Conservation (phyloP, 1,284 basidiomycete genomes). For the Serendipita sp. region DNA sequence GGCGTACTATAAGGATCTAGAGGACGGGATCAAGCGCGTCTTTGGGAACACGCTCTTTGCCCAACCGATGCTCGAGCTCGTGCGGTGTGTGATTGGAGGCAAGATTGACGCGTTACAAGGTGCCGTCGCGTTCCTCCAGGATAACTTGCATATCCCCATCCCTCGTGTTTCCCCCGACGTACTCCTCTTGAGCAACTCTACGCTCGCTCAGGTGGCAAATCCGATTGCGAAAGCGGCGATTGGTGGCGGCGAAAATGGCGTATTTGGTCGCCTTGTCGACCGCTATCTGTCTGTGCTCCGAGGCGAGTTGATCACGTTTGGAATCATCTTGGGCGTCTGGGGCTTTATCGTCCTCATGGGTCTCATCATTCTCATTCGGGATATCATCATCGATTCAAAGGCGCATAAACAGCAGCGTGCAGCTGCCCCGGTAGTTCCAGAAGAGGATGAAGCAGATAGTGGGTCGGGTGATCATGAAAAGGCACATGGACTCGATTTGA, state of each 20-base stretch:
- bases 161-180: constrained; percentile 57
- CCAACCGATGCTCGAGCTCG: constrained; percentile 67
- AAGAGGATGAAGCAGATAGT: no score
- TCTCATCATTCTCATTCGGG: constrained; percentile 47
- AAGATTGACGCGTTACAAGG: constrained; percentile 79
- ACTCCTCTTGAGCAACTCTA: constrained; percentile 56
- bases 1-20: constrained; percentile 58
- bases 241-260: constrained; percentile 28
- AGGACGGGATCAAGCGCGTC: constrained; percentile 50
- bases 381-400: constrained; percentile 17
- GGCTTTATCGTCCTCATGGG: constrained; percentile 61
- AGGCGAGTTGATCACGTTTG: constrained; percentile 72
- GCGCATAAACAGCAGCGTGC: no score
- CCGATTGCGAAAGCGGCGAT: constrained; percentile 72
- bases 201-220: constrained; percentile 57
- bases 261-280: constrained; percentile 49
- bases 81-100: constrained; percentile 76
- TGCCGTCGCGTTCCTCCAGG: constrained; percentile 81
- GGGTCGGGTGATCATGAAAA: no score
- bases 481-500: no score
- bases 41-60: constrained; percentile 76
- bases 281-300: constrained; percentile 61
- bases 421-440: no score
- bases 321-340: constrained; percentile 71
- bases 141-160: constrained; percentile 71